phyloP scores from a whole-genome alignment of 2,329 filamentous ascomycete genomes.

The Sclerotinia glacialis region DNA sequence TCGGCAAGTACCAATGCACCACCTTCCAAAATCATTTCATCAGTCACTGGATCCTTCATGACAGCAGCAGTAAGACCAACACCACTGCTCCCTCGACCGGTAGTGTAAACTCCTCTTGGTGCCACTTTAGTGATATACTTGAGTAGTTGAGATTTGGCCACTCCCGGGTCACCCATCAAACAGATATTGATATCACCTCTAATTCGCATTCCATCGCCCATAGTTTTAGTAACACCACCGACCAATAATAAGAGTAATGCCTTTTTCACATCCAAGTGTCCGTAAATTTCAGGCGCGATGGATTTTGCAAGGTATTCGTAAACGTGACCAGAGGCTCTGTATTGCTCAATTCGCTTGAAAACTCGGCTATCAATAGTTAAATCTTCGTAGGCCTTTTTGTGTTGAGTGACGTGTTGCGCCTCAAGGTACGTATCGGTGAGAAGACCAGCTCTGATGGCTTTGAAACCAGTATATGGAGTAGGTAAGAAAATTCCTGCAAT shows the following conservation, averaged over 20 bases:
- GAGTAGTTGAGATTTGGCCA: slow-evolving; percentile 95
- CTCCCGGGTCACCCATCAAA: slow-evolving; percentile 98
- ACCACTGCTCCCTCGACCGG: slow-evolving; percentile 75
- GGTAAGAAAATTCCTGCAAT: slow-evolving; percentile 94
- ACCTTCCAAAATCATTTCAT: slow-evolving; percentile 76
- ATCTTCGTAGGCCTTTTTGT: slow-evolving; percentile 97
- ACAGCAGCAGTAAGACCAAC: slow-evolving; percentile 80
- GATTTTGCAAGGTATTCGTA: slow-evolving; percentile 96
- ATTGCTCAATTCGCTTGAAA: slow-evolving; percentile 79
- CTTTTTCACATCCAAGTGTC: slow-evolving; percentile 97
- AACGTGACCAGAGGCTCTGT: slow-evolving; percentile 81
- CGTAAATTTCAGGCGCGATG: slow-evolving; percentile 95
- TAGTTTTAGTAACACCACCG: slow-evolving; percentile 92
- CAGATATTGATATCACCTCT: slow-evolving; percentile 99
- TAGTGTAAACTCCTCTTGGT: slow-evolving; percentile 80
- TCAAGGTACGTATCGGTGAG: slow-evolving; percentile 96
- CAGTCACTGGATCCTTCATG: slow-evolving; percentile 75
- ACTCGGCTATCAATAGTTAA: slow-evolving; percentile 79
- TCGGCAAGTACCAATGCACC: slow-evolving; percentile 77
- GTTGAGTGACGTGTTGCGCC: slow-evolving; percentile 87
- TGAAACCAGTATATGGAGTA: slow-evolving; percentile 97
- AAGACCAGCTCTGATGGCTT: slow-evolving; percentile 93
- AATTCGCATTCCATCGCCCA: slow-evolving; percentile 98
- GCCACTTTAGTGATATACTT: slow-evolving; percentile 99
- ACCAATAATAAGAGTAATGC: slow-evolving; percentile 92